phyloP scores from a whole-genome alignment of 768 basidiomycete genomes.

The Glaciozyma martinii region DNA sequence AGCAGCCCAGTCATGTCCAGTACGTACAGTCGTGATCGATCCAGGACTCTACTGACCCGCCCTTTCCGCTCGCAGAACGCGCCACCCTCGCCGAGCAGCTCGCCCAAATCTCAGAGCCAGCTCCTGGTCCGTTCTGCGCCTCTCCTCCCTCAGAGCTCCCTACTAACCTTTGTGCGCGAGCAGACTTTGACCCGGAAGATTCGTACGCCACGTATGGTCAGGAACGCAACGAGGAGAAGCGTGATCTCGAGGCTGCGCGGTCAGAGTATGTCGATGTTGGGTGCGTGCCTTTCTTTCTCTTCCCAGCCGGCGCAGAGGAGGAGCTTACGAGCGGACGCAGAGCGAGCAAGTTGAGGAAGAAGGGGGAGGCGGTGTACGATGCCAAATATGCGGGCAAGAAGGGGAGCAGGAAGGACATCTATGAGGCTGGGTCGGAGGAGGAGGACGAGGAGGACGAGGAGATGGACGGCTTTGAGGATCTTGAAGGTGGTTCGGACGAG shows the following conservation, averaged over 20 bases:
- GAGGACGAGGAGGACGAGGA: slow-evolving; percentile 25
- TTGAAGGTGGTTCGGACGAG: slow-evolving; percentile 35
- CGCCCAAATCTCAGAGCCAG: slow-evolving; percentile 62
- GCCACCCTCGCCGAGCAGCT: slow-evolving; percentile 57
- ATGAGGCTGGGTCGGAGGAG: slow-evolving; percentile 24
- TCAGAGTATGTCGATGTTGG: slow-evolving; percentile 82
- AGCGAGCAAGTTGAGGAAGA: slow-evolving; percentile 59
- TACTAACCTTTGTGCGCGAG: not conserved
- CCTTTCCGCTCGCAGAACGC: slow-evolving; percentile 23
- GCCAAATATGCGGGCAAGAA: slow-evolving; percentile 69
- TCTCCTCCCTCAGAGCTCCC: slow-evolving; percentile 10
- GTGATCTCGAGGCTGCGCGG: slow-evolving; percentile 43
- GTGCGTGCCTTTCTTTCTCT: slow-evolving; percentile 44
- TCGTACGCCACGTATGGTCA: slow-evolving; percentile 46
- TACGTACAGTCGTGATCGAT: not conserved
- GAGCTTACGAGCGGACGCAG: slow-evolving; percentile 40
- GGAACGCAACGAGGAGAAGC: slow-evolving; percentile 39
- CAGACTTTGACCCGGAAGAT: slow-evolving; percentile 71
- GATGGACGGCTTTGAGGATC: slow-evolving; percentile 33
- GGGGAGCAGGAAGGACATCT: slow-evolving; percentile 42
- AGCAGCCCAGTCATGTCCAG: not conserved
- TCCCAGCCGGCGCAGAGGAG: not conserved
- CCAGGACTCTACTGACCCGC: not conserved
- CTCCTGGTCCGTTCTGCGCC: slow-evolving; percentile 54
- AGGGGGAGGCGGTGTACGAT: slow-evolving; percentile 58